Conservation (phyloP, 805 yeast species). For the Lipomyces starkeyi region DNA sequence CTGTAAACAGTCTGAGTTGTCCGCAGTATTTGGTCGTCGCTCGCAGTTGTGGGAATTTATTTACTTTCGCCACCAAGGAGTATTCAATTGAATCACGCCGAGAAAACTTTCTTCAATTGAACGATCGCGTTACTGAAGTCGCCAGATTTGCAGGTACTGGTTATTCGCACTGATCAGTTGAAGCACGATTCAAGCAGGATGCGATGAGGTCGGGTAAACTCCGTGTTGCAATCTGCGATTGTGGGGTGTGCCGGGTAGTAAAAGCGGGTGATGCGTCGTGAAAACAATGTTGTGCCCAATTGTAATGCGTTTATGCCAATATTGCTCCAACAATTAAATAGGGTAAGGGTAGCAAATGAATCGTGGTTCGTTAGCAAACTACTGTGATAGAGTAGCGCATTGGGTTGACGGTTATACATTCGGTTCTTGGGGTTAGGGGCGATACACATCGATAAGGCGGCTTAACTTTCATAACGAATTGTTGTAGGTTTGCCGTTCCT, state of each 20-base stretch:
- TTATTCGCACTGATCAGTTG: neutral
- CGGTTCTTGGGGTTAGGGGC: too few relatives aligned
- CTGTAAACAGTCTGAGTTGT: neutral
- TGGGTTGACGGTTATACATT: too few relatives aligned
- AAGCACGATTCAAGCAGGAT: neutral
- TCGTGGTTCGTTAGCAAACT: too few relatives aligned
- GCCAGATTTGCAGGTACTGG: neutral
- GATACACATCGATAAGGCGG: too few relatives aligned
- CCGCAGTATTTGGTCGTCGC: too few relatives aligned
- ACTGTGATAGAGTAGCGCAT: too few relatives aligned
- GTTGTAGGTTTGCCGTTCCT: too few relatives aligned
- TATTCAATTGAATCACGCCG: neutral
- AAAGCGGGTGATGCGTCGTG: neutral
- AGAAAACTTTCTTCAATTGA: neutral
- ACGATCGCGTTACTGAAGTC: neutral
- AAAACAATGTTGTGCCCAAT: neutral
- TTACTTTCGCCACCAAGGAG: neutral
- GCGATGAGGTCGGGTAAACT: constrained; percentile 4
- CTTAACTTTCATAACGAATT: too few relatives aligned
- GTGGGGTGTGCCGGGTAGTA: constrained; percentile 3
- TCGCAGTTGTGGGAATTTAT: neutral
- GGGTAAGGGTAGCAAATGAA: too few relatives aligned
- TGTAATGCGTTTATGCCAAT: neutral
- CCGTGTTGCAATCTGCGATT: neutral
- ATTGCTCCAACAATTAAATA: too few relatives aligned